A percentile compares a stretch with the other conserved stretches of the same genome.
phyloP scores from a whole-genome alignment of 2,329 filamentous ascomycete species.

The Claviceps citrina region DNA sequence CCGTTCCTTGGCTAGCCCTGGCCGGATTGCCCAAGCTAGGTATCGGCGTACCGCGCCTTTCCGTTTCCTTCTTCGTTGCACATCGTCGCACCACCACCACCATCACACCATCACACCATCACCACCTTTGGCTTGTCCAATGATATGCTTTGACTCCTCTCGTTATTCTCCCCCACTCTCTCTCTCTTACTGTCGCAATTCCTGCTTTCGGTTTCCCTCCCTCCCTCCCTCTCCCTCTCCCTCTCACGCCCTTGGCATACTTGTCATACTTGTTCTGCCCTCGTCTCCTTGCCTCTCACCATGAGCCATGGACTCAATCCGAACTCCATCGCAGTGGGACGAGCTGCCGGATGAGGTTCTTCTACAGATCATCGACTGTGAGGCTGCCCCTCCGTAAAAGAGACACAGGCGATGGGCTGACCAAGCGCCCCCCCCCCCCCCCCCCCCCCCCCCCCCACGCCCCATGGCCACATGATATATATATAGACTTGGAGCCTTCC shows the following conservation, averaged over 20 bases:
- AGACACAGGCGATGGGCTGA: no score
- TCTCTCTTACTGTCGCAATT: no score
- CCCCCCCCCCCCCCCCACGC: no score
- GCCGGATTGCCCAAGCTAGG: not conserved
- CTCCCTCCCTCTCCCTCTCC: not conserved
- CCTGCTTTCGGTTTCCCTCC: no score
- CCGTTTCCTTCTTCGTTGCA: not conserved
- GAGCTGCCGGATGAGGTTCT: slow-evolving; percentile 49
- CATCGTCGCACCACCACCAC: no score
- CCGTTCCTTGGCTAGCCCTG: no score
- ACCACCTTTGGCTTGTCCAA: not conserved
- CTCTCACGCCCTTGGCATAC: not conserved
- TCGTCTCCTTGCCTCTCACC: slow-evolving; percentile 4
- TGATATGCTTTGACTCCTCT: not conserved
- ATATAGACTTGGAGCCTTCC: slow-evolving; percentile 22
- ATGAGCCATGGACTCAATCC: slow-evolving; percentile 15
- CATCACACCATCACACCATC: not conserved
- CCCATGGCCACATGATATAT: not conserved
- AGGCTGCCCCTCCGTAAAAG: slow-evolving; percentile 17
- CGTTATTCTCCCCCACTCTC: not conserved
- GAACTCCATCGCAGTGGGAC: slow-evolving; percentile 20
- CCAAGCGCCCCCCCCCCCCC: not conserved
- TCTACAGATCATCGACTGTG: slow-evolving; percentile 47
- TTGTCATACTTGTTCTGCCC: not conserved
- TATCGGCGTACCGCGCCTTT: not conserved